These are phyloP conservation scores for Vickermania ingenoplastis DNA, from an alignment of 208 protist genomes.

Conservation along the genomic window DNA sequence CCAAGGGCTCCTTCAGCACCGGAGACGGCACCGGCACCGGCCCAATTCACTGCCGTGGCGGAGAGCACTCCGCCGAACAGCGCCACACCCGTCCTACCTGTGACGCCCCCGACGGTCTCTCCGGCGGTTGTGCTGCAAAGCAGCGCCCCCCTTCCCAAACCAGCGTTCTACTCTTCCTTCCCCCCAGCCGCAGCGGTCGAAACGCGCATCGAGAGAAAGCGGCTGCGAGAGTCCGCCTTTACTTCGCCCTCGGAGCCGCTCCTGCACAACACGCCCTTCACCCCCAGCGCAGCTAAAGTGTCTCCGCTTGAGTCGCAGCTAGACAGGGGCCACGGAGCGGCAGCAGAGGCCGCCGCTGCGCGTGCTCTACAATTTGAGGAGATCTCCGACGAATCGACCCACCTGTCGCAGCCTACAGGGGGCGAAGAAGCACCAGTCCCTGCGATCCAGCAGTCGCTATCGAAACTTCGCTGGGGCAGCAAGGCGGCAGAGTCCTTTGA, in stretches of 20 bases:
- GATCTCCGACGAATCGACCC: neutral
- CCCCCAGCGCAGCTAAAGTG: neutral
- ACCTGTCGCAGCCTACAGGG: no score
- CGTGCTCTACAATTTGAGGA: neutral
- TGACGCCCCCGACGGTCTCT: neutral
- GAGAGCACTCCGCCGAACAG: neutral
- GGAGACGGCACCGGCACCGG: neutral
- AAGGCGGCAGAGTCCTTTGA: conserved; percentile 35
- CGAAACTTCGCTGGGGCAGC: conserved; percentile 18
- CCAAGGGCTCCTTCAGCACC: no score
- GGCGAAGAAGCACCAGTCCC: neutral
- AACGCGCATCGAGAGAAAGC: no score
- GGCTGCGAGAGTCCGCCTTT: neutral
- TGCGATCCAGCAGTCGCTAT: neutral
- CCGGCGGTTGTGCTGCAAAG: neutral
- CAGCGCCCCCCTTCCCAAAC: neutral
- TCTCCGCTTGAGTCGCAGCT: neutral
- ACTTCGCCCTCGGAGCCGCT: neutral
- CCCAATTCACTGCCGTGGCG: neutral
- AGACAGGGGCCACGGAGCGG: neutral
- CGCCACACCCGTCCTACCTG: neutral
- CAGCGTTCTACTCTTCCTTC: no score
- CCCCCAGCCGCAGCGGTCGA: no score
- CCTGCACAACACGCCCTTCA: neutral
- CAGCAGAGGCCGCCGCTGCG: neutral